Evolutionary conservation across 768 basidiomycete genomes (phyloP).

Genomic region (Mycena haematopus): DNA sequence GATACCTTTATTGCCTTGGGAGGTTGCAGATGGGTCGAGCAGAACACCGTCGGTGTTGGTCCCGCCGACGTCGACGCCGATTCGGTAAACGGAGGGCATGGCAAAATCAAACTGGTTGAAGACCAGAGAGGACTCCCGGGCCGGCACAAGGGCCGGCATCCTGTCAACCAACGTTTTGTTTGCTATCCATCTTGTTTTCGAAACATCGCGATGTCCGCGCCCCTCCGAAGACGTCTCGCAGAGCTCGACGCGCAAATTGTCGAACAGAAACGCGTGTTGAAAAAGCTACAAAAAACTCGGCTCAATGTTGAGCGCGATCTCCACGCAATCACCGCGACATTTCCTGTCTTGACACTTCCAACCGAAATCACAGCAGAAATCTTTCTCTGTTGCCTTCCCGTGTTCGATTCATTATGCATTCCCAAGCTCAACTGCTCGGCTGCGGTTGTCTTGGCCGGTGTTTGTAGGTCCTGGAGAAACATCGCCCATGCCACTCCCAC

Average conservation of each 20-base stretch:
- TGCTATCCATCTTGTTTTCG: no score
- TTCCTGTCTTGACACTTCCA: not conserved
- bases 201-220: no score
- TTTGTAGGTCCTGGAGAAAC: not conserved
- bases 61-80: conserved; percentile 30
- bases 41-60: conserved; percentile 47
- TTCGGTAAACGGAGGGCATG: conserved; percentile 2
- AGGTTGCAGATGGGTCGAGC: conserved; percentile 26
- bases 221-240: not conserved
- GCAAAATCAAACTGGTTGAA: no score
- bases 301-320: not conserved
- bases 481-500: not conserved
- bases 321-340: not conserved
- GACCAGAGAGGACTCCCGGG: no score
- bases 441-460: not conserved
- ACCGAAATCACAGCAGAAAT: not conserved
- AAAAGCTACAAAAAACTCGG: not conserved
- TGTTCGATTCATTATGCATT: not conserved
- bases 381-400: not conserved
- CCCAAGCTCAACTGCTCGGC: no score
- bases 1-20: conserved; percentile 35
- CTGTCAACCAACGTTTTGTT: no score
- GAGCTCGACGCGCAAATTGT: not conserved
- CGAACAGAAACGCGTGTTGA: not conserved
- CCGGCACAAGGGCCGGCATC: no score